Conservation (phyloP, 1,139 yeast genomes). For the Pichia inconspicua region DNA sequence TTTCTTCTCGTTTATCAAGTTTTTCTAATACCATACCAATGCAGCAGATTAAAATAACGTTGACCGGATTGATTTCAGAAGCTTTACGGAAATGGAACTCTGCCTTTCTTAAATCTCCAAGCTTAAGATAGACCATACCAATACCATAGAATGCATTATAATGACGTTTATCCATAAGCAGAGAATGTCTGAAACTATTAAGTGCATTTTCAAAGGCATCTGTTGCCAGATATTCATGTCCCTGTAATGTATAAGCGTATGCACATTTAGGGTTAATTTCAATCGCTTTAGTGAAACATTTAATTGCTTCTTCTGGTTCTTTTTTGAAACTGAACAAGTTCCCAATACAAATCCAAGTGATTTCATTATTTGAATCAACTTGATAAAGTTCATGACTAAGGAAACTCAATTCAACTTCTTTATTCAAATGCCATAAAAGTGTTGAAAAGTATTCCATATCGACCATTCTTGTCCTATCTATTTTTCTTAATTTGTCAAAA, state of each 20-base stretch:
- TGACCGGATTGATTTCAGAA: conserved; percentile 79
- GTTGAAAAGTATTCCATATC: conserved; percentile 94
- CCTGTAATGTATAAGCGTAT: conserved; percentile 88
- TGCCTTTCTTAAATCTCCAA: conserved; percentile 80
- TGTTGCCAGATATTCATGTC: conserved; percentile 82
- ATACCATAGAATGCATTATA: conserved; percentile 94
- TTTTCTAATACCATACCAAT: conserved; percentile 91
- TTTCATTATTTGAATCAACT: conserved; percentile 50
- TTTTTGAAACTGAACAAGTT: conserved; percentile 76
- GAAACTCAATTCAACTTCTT: conserved; percentile 70
- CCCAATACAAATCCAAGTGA: conserved; percentile 91
- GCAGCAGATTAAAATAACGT: conserved; percentile 84
- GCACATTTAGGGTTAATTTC: conserved; percentile 58
- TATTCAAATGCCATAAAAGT: conserved; percentile 84
- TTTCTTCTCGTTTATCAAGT: conserved; percentile 58
- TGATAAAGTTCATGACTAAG: conserved; percentile 77
- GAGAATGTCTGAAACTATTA: conserved; percentile 72
- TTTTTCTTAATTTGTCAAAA: conserved; percentile 52
- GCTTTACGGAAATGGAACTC: conserved; percentile 86
- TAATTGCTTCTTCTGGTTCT: conserved; percentile 87
- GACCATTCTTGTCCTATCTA: conserved; percentile 73
- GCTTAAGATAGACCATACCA: conserved; percentile 86
- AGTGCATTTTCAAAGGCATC: conserved; percentile 90
- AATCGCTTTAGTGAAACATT: conserved; percentile 76
- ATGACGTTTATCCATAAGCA: conserved; percentile 71